phyloP scores from a whole-genome alignment of 371 early-diverging fungal genomes.

The Funneliformis caledonium region DNA sequence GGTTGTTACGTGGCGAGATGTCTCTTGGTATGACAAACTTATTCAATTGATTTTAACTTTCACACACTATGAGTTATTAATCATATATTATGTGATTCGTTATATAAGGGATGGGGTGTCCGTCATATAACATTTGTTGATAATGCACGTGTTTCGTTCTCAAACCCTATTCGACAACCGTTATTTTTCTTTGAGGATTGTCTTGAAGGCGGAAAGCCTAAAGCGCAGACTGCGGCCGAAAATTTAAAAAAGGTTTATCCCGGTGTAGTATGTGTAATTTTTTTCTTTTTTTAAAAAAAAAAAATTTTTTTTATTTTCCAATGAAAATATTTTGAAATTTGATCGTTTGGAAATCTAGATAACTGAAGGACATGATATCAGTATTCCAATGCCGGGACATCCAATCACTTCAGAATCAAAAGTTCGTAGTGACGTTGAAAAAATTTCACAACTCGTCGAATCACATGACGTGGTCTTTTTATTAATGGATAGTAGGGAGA shows the following conservation, averaged over 20 bases:
- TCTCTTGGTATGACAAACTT: constrained; percentile 58
- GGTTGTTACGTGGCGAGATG: constrained; percentile 91
- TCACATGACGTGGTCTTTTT: constrained; percentile 87
- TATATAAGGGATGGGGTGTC: constrained; percentile 88
- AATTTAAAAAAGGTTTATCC: constrained; percentile 78
- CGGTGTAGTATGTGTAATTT: constrained; percentile 59
- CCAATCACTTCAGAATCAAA: constrained; percentile 54
- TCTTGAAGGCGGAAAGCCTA: constrained; percentile 80
- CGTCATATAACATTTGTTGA: constrained; percentile 94
- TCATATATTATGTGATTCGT: not conserved
- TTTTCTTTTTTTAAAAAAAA: not conserved
- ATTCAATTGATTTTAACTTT: not conserved
- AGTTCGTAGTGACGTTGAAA: constrained; percentile 56
- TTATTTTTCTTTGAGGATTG: constrained; percentile 89
- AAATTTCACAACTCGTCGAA: constrained; percentile 65
- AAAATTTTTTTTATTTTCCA: not conserved
- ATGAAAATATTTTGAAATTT: not conserved
- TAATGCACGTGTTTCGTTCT: constrained; percentile 88
- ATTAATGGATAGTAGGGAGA: constrained; percentile 94
- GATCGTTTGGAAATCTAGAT: constrained; percentile 50
- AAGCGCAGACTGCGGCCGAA: constrained; percentile 87
- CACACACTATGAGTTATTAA: not conserved
- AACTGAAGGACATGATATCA: constrained; percentile 67
- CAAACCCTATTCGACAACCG: constrained; percentile 95
- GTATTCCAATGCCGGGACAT: constrained; percentile 97